Evolutionary conservation across 129 eudicot genomes (phyloP).

Genomic region (Chrysanthemum lavandulifolium): DNA sequence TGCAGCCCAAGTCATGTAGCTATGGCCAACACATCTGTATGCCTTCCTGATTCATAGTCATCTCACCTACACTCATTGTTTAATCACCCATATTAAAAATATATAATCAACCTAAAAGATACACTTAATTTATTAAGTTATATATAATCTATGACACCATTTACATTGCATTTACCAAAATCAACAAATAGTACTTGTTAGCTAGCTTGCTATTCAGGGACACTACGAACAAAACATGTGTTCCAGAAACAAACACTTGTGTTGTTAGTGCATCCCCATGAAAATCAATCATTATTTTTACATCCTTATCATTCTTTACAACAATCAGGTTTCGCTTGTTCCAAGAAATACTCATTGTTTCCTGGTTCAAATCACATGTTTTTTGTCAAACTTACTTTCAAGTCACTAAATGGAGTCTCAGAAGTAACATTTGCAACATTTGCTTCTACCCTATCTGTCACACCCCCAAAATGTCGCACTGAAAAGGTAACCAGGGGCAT

Average conservation of each 20-base stretch:
- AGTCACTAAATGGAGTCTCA: conserved; percentile 60
- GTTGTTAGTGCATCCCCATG: conserved; percentile 72
- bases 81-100: too few relatives aligned
- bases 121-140: too few relatives aligned
- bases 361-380: conserved; percentile 52
- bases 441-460: not conserved
- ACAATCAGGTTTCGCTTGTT: conserved; percentile 71
- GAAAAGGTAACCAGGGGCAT: too few relatives aligned
- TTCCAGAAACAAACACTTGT: conserved; percentile 66
- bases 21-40: too few relatives aligned
- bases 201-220: conserved; percentile 27
- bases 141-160: too few relatives aligned
- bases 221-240: conserved; percentile 53
- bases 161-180: too few relatives aligned
- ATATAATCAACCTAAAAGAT: too few relatives aligned
- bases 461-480: too few relatives aligned
- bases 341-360: conserved; percentile 72
- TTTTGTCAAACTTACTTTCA: conserved; percentile 67
- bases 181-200: conserved; percentile 38
- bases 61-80: too few relatives aligned
- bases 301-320: conserved; percentile 63
- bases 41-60: too few relatives aligned
- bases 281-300: conserved; percentile 75
- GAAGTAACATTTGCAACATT: conserved; percentile 41
- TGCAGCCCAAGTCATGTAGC: too few relatives aligned